phyloP scores from a whole-genome alignment of 441 rosid species.

The Gossypium gossypioides region DNA sequence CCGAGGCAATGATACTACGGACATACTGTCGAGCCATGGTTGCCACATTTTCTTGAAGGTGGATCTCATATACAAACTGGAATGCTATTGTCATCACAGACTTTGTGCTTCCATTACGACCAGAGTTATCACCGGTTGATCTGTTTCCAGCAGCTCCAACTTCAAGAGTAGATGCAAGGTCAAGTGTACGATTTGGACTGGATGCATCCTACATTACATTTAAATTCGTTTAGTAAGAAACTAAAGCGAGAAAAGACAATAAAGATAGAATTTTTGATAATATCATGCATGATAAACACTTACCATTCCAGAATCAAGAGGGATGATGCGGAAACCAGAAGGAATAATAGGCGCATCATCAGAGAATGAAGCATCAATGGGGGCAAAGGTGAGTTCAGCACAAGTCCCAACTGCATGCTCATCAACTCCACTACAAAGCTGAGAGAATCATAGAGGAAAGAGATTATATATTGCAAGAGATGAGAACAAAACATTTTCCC shows the following conservation, averaged over 20 bases:
- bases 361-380: conserved; percentile 63
- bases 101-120: conserved; percentile 37
- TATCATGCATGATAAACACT: conserved; percentile 6
- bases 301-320: conserved; percentile 49
- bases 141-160: conserved; percentile 37
- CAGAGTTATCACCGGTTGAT: conserved; percentile 35
- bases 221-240: not conserved
- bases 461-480: not conserved
- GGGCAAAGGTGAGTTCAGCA: conserved; percentile 60
- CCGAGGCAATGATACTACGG: conserved; percentile 54
- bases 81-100: conserved; percentile 72
- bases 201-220: conserved; percentile 34
- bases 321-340: conserved; percentile 69
- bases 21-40: conserved; percentile 64
- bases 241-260: not conserved
- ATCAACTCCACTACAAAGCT: conserved; percentile 65
- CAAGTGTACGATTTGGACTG: conserved; percentile 64
- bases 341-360: conserved; percentile 66
- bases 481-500: conserved; percentile 1
- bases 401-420: conserved; percentile 52
- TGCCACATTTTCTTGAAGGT: conserved; percentile 54
- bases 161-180: conserved; percentile 64
- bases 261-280: not conserved
- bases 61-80: conserved; percentile 55
- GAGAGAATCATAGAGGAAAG: not conserved